Evolutionary conservation across 116 monocot species (phyloP).

Genomic region (Trichopus zeylanicus): DNA sequence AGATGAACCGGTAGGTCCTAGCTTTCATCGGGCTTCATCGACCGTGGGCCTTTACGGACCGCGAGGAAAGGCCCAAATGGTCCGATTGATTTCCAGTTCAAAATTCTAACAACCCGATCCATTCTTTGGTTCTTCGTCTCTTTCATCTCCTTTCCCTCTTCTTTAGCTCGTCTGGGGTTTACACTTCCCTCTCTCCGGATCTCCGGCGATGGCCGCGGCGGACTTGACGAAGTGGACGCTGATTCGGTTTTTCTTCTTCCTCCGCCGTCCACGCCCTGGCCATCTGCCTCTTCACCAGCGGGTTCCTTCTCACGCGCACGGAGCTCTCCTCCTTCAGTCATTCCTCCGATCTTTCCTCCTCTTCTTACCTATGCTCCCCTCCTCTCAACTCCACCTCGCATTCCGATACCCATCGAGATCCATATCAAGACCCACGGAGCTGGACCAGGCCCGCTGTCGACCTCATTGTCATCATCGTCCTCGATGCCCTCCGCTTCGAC

Average conservation of each 20-base stretch:
- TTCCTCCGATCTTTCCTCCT: constrained; percentile 45
- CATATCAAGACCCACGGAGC: constrained; percentile 12
- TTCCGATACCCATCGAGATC: neutral
- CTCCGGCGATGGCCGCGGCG: constrained; percentile 20
- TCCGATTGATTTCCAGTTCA: too few relatives aligned
- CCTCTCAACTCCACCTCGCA: neutral
- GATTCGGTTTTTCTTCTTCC: constrained; percentile 38
- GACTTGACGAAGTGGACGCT: constrained; percentile 15
- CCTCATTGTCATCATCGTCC: constrained; percentile 78
- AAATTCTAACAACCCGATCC: too few relatives aligned
- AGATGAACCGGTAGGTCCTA: too few relatives aligned
- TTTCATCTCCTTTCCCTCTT: too few relatives aligned
- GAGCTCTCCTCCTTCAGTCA: constrained; percentile 73
- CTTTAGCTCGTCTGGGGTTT: too few relatives aligned
- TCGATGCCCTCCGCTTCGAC: constrained; percentile 95
- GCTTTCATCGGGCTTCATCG: too few relatives aligned
- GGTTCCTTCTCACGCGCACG: constrained; percentile 95
- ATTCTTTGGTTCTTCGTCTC: too few relatives aligned
- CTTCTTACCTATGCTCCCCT: constrained; percentile 27
- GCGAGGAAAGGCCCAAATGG: too few relatives aligned
- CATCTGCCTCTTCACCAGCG: constrained; percentile 81
- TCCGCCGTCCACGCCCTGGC: constrained; percentile 53
- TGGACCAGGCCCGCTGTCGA: constrained; percentile 83
- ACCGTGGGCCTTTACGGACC: too few relatives aligned
- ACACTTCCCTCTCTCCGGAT: too few relatives aligned